Base-by-base conservation (phyloP, 139 green algal genomes). In the Marvania coccoides region DNA sequence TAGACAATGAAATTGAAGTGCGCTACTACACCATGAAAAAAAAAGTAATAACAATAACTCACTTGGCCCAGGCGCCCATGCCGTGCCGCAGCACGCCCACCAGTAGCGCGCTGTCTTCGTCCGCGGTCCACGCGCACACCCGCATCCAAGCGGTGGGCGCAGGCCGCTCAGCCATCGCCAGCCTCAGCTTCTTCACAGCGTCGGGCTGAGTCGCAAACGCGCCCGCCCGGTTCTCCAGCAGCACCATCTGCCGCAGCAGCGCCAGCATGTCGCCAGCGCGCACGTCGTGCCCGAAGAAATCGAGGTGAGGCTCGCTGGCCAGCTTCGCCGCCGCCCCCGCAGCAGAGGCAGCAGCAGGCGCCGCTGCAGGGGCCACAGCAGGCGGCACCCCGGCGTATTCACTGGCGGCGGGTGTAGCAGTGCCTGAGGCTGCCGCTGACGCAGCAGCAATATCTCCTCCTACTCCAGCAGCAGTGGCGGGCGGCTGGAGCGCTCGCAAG, bases 271-370 rank as follows among this genome's bases (percentile, higher is more conserved):
- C 90, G 12, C 70, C 46, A 1, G 84, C 93, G 69, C 88, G 90
- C 6, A 97, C 84, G 2, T 80, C 59, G 0, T 74, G 74, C 2
- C 92, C 92, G 57, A 97, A 98, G 63, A 95, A 97, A 76, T 97
- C 89, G 29, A 97, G 63, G 35, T 85, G 76, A 29, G 80, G 80
- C 3, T 88, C 81, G 30, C 35, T 47, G 30, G 65, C 35, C 6
- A 24, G 28, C 29, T 54, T 38, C 35, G 9, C 40, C 40, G 19
- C n/a, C 23, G 15, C 77, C 83, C 63, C 66, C 68, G 13, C 26
- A 15, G 8, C 14, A 31, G 31, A n/a, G 24, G 30, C 33, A 36
- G 47, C 51, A 57, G 46, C 48, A 56, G 36, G 39, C 35, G 29
- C 46, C 47, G 9, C 24, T 31, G 58, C 58, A 14, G 10, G 10